Base-by-base conservation (phyloP, 2,329 filamentous ascomycete species). In the Juglanconis juglandina region DNA sequence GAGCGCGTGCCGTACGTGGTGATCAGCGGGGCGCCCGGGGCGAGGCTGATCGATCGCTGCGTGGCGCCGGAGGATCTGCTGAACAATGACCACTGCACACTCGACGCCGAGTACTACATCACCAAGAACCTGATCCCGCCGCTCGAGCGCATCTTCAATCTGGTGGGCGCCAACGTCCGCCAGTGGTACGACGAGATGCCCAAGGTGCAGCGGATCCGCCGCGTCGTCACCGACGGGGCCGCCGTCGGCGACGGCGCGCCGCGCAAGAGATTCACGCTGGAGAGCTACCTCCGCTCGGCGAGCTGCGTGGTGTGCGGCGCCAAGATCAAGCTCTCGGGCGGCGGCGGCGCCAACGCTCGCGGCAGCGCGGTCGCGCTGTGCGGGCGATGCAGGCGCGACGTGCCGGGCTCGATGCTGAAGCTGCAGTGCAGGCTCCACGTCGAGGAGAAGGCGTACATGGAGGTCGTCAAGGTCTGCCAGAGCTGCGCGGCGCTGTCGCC, bases 141-240 rank as follows among this genome's bases (percentile, higher is more conserved):
- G 0, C 82, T 99, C 0, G 94, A 98, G 73, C 88, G 95, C 34
- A 97, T 99, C 65, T 97, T 99, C 78, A 96, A 95, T 69, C 87
- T 99, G 3, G 90, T 98, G 2, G 95, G 95, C 6, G 95, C 92
- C 37, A 96, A 95, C 71, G 90, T 98, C 0, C 80, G 90, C 17
- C 83, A 86, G 61, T 99, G 95, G 95, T 98, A 92, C 69, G 92
- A 96, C 64, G 92, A 97, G 74, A 96, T 98, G 92, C 94, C 94
- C 50, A 96, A 96, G 72, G 81, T 95, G 24, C 90, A 92, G 69
- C 87, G 89, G 8, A 85, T 94, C 50, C 83, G 88, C 34, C 84
- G 83, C 58, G 75, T 91, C n/a, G 80, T 82, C 37, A 69, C 71
- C 54, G 63, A 53, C 13, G 63, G 61, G 4, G 62, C 58, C 46